Evolutionary conservation across 345 rosid species (phyloP), one percentile per base, ranked within the genome.

Genomic region (Theobroma cacao): DNA sequence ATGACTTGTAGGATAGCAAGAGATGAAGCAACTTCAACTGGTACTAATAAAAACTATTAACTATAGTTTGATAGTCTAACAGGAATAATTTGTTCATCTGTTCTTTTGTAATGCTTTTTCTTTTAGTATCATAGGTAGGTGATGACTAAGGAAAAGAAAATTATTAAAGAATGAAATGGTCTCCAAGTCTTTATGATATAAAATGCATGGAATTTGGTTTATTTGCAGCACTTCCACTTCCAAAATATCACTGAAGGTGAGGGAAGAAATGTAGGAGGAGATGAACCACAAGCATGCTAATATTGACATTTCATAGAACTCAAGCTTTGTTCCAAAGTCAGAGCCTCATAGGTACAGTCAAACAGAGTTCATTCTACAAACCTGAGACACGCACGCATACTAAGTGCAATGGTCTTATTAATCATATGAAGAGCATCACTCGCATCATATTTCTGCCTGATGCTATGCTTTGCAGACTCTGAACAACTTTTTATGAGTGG

Each of bases 401-500:
- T 22, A n/a, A n/a, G n/a, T n/a, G 7, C 15, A 58, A 3, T n/a
- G n/a, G n/a, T n/a, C n/a, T n/a, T 5, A 13, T 61, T 50, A 20
- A 24, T 59, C 65, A 60, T 22, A 22, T 22, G 12, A 56, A 56
- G 61, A n/a, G 61, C 14, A 7, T 53, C 11, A n/a, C 59, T 55
- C n/a, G 13, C 18, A 1, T 60, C 10, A n/a, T 14, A 14, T 31
- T 62, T 17, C 67, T 18, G n/a, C 22, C n/a, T 62, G 41, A 31
- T 15, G 40, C 12, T 55, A 22, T 38, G 38, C 9, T 9, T 0
- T 72, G 75, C 86, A 86, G 87, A 79, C 67, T 41, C 75, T 84
- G 65, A 82, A 82, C 81, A 74, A 81, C 53, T 84, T 91, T 58
- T 87, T 89, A 31, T 91, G 91, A 70, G 81, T 88, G 17, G 77